phyloP scores from a whole-genome alignment of 208 protist species.

The Leishmania gerbilli region DNA sequence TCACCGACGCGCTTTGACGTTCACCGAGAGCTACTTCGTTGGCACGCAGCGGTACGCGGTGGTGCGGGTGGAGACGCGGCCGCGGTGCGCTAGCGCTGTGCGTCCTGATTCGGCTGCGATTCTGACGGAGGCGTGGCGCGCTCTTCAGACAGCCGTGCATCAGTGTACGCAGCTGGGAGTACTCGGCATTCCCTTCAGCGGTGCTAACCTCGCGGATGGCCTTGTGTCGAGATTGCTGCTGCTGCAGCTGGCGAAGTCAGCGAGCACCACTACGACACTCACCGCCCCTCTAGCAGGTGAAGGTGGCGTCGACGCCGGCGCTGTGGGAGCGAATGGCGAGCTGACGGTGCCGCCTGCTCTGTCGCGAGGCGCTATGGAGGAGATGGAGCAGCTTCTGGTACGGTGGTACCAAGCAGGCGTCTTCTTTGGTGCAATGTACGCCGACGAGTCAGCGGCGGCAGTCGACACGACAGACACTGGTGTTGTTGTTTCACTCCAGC shows the following conservation, averaged over 20 bases:
- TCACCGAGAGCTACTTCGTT: slow-evolving; percentile 96
- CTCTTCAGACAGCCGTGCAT: slow-evolving; percentile 15
- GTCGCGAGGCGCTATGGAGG: background rate
- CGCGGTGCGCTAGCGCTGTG: slow-evolving; percentile 3
- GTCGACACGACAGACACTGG: slow-evolving; percentile 63
- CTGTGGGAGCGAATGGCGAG: background rate
- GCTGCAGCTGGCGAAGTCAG: background rate
- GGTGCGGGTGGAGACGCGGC: slow-evolving; percentile 36
- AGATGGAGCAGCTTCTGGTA: slow-evolving; percentile 85
- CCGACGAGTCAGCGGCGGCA: slow-evolving; percentile 86
- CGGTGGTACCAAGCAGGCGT: slow-evolving; percentile 96
- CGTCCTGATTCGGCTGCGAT: background rate
- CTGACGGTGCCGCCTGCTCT: background rate
- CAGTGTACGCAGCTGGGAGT: slow-evolving; percentile 61
- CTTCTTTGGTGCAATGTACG: slow-evolving; percentile 95
- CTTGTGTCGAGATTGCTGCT: slow-evolving; percentile 10
- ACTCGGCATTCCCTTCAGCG: slow-evolving; percentile 93
- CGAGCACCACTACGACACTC: background rate
- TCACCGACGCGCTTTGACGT: slow-evolving; percentile 90
- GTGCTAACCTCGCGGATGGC: slow-evolving; percentile 96
- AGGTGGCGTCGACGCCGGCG: background rate
- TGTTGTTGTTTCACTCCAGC: background rate
- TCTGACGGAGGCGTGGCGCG: slow-evolving; percentile 14
- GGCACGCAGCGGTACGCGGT: slow-evolving; percentile 95
- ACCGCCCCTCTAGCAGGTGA: background rate